Evolutionary conservation across 2,329 filamentous ascomycete genomes (phyloP).

Genomic region (Bertia moriformis): DNA sequence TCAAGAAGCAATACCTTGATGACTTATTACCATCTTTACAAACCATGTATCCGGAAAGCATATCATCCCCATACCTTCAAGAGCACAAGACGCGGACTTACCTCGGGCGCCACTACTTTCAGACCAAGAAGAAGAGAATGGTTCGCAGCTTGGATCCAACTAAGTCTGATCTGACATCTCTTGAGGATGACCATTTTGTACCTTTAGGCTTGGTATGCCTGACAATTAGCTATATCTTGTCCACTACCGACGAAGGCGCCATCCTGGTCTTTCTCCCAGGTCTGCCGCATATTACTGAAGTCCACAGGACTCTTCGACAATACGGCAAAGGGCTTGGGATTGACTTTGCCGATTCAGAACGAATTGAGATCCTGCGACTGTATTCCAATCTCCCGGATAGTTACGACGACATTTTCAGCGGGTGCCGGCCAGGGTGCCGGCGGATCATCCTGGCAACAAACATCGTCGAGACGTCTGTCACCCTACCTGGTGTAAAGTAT

Average conservation of each 20-base stretch:
- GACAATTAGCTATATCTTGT: neutral
- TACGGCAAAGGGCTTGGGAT: neutral
- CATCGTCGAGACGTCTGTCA: conserved; percentile 30
- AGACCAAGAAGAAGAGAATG: too few relatives aligned
- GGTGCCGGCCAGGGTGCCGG: conserved; percentile 23
- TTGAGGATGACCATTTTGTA: neutral
- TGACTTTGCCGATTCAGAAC: neutral
- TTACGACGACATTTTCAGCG: neutral
- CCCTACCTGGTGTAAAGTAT: conserved; percentile 29
- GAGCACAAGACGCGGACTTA: neutral
- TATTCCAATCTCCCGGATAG: conserved; percentile 6
- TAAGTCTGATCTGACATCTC: too few relatives aligned
- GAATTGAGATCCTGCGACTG: neutral
- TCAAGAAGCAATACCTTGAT: neutral
- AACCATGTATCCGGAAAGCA: too few relatives aligned
- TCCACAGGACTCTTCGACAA: neutral
- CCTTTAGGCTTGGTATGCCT: neutral
- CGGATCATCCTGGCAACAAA: conserved; percentile 31
- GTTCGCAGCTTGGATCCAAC: too few relatives aligned
- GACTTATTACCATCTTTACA: too few relatives aligned
- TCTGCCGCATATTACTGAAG: neutral
- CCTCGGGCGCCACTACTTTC: neutral
- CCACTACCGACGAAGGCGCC: neutral
- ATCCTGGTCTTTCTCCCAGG: neutral
- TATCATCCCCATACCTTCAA: neutral